Evolutionary conservation across 257 asterid genomes (phyloP).

Genomic region (Fraxinus cuspidata): DNA sequence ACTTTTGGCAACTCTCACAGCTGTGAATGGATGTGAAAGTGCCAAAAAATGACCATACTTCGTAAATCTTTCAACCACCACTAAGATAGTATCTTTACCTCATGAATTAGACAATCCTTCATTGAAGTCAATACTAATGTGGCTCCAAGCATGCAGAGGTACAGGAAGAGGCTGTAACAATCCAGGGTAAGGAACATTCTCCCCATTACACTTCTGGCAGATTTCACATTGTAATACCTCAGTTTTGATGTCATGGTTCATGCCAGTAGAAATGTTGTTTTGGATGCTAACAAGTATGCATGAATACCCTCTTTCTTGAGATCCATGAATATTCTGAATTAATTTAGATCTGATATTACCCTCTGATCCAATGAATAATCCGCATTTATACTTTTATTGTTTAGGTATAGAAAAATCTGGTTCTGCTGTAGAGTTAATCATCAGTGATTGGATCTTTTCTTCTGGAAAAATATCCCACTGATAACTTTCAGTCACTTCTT

Average conservation of each 20-base stretch:
- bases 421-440: too few relatives aligned
- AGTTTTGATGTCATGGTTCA: background rate
- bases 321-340: background rate
- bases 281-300: background rate
- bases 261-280: background rate
- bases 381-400: background rate
- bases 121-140: background rate
- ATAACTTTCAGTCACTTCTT: background rate
- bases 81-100: background rate
- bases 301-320: background rate
- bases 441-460: background rate
- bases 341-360: background rate
- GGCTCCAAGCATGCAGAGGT: background rate
- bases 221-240: background rate
- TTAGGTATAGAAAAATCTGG: rapidly evolving
- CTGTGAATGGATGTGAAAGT: background rate
- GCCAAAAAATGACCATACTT: background rate
- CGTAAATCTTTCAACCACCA: background rate
- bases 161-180: background rate
- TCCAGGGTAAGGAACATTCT: background rate
- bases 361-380: background rate
- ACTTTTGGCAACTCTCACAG: background rate
- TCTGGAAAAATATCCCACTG: background rate
- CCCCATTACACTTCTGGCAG: background rate
- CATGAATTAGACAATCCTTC: background rate